Base-by-base conservation (phyloP, 2,329 filamentous ascomycete species). In the Colletotrichum tofieldiae region DNA sequence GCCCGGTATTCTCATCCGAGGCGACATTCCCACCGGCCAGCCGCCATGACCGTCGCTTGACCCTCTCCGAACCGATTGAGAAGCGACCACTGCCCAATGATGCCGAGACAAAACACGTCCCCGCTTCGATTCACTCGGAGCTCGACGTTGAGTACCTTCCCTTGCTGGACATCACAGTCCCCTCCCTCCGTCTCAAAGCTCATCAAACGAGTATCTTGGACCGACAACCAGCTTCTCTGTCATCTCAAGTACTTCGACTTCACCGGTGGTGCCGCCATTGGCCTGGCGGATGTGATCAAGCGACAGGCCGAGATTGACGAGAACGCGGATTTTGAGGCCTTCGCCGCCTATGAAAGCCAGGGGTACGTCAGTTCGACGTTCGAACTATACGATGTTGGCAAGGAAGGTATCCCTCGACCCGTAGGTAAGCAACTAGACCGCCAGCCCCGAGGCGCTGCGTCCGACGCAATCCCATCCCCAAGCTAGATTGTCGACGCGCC, bases 301-400 rank as follows among this genome's bases (percentile, higher is more conserved):
- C 73, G 74, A 59, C 79, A 79, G 61, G 62, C 75, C 11, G 82
- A 84, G 12, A 77, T 84, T 9, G 79, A 83, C 26, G 68, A 76
- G 29, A 68, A 76, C 2, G 67, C 76, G 20, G 60, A 81, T 11
- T 82, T 85, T 43, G 68, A 75, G 18, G 76, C 78, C 45, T 82
- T 82, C 75, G 82, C 82, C 1, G 75, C 79, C 9, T 81, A 78
- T 47, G 83, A 85, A 51, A 78, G 81, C 9, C 80, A 82, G 37
- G 76, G 77, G 41, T 84, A 85, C 49, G 82, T 83, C 4, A 86
- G 87, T 70, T 85, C 86, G 3, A 87, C 88, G 20, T 89, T 88
- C 73, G 88, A 89, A 74, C 85, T 91, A 5, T 91, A 89, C 75
- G 88, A 91, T 73, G 82, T 91, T 16, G 84, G 83, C 0, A 78